Conservation (phyloP, 345 rosid genomes). For the Passiflora organensis region DNA sequence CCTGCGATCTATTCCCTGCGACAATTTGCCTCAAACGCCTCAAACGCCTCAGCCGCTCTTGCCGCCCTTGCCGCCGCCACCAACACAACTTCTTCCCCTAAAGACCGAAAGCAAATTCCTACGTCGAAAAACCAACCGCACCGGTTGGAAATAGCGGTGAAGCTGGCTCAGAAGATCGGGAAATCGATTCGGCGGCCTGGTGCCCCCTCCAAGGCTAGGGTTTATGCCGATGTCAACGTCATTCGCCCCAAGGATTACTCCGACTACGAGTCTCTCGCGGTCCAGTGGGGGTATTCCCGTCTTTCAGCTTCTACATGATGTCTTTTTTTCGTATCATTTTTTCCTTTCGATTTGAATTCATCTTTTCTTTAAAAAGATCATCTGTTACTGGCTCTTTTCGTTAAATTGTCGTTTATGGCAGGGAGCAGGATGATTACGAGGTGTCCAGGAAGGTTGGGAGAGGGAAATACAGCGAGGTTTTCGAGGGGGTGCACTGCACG, state of each 20-base stretch:
- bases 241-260: slow-evolving; percentile 87
- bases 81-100: slow-evolving; percentile 17
- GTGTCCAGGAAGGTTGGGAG: slow-evolving; percentile 96
- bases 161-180: slow-evolving; percentile 97
- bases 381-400: not conserved
- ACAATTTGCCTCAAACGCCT: not conserved
- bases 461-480: slow-evolving; percentile 94
- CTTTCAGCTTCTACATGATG: not conserved
- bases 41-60: not conserved
- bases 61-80: slow-evolving; percentile 33
- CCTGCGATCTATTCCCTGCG: slow-evolving; percentile 12
- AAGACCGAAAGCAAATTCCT: slow-evolving; percentile 14
- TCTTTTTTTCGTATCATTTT: not conserved
- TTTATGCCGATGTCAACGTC: slow-evolving; percentile 81
- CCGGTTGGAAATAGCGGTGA: slow-evolving; percentile 36
- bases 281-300: slow-evolving; percentile 73
- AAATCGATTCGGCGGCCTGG: slow-evolving; percentile 91
- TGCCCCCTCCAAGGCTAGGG: slow-evolving; percentile 94
- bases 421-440: slow-evolving; percentile 94
- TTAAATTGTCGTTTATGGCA: slow-evolving; percentile 13
- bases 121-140: slow-evolving; percentile 9
- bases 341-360: not conserved
- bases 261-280: slow-evolving; percentile 78
- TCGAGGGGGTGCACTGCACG: slow-evolving; percentile 82
- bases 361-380: not conserved